Percentiles rank a stretch among this genome's conserved stretches.
These are phyloP conservation scores for Fusarium austroafricanum DNA, from an alignment of 2,329 filamentous ascomycete genomes.

Conservation along the genomic window DNA sequence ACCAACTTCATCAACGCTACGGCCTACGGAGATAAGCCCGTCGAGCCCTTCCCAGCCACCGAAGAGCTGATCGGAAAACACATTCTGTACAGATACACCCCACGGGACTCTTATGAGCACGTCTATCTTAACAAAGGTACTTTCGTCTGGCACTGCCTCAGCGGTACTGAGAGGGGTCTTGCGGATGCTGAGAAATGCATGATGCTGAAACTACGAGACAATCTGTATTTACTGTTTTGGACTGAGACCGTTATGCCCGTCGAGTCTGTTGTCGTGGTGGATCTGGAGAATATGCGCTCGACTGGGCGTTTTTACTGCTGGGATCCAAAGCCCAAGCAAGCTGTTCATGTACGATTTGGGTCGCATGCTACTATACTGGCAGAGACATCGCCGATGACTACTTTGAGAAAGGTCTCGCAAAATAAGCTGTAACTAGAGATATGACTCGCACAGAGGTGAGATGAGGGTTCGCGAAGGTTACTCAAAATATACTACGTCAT, in stretches of 20 bases:
- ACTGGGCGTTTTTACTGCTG: slow-evolving; percentile 29
- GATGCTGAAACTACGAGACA: slow-evolving; percentile 23
- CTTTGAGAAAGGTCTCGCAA: not conserved
- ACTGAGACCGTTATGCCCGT: slow-evolving; percentile 34
- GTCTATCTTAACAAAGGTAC: slow-evolving; percentile 33
- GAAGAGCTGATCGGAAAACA: slow-evolving; percentile 32
- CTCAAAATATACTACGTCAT: too few species aligned
- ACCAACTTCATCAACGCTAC: slow-evolving; percentile 23
- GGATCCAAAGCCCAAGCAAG: slow-evolving; percentile 25
- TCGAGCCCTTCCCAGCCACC: slow-evolving; percentile 2
- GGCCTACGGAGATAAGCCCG: not conserved
- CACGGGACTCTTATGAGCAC: slow-evolving; percentile 27
- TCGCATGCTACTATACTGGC: slow-evolving; percentile 22
- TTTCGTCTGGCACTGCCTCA: slow-evolving; percentile 24
- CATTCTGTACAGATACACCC: slow-evolving; percentile 21
- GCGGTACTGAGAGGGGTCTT: slow-evolving; percentile 22
- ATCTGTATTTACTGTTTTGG: slow-evolving; percentile 32
- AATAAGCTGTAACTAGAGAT: not conserved
- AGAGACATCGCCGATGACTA: slow-evolving; percentile 6
- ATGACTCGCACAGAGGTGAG: too few species aligned
- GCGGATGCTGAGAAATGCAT: slow-evolving; percentile 28
- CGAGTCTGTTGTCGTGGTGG: slow-evolving; percentile 21
- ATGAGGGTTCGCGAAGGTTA: too few species aligned
- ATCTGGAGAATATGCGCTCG: slow-evolving; percentile 29
- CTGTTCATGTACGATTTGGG: slow-evolving; percentile 28